Evolutionary conservation across 441 rosid species (phyloP).

Genomic region (Adansonia rubrostipa): DNA sequence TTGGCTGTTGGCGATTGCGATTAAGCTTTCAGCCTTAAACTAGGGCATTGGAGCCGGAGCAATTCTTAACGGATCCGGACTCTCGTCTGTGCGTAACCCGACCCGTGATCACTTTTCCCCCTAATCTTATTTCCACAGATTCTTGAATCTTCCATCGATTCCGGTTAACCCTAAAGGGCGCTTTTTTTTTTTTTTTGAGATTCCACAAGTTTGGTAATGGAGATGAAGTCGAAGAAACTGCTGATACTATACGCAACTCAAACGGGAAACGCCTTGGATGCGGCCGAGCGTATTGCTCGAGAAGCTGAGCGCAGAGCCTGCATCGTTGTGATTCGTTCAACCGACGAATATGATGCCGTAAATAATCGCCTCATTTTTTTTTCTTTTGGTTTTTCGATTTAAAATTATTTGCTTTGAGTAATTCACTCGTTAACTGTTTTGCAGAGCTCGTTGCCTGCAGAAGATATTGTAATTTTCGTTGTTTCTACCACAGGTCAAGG

Average conservation of each 20-base stretch:
- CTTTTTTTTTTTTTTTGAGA: neutral
- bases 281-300: conserved; percentile 75
- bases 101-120: neutral
- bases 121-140: neutral
- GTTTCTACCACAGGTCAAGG: conserved; percentile 98
- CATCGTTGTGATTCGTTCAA: conserved; percentile 50
- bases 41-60: neutral
- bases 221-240: conserved; percentile 42
- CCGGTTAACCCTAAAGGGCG: neutral
- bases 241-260: conserved; percentile 73
- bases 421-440: conserved; percentile 11
- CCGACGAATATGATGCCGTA: conserved; percentile 69
- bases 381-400: neutral
- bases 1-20: too few species aligned
- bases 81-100: neutral
- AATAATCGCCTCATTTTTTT: conserved; percentile 23
- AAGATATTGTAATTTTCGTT: conserved; percentile 70
- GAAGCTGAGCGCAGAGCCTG: conserved; percentile 82
- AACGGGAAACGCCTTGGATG: conserved; percentile 87
- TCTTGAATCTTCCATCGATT: conserved; percentile 1
- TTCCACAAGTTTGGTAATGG: conserved; percentile 33
- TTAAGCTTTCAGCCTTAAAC: neutral
- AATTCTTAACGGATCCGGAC: neutral
- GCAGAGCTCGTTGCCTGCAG: conserved; percentile 68
- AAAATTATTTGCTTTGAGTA: neutral